These are phyloP conservation scores for Mycena amicta DNA, from an alignment of 768 basidiomycete genomes.

Conservation along the genomic window DNA sequence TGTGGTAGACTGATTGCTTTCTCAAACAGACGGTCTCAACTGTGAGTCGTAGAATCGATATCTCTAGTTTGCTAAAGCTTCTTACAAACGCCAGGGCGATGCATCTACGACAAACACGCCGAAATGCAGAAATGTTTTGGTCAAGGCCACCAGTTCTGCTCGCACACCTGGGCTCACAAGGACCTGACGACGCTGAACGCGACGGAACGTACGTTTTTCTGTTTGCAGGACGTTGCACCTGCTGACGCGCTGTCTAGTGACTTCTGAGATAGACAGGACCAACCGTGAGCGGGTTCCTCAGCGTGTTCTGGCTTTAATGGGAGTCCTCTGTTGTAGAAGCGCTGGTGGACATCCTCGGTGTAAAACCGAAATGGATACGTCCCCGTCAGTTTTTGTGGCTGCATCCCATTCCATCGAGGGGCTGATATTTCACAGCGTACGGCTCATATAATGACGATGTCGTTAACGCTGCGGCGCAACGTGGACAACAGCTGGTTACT, in stretches of 20 bases:
- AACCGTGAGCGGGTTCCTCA: background rate
- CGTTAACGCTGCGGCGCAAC: constrained; percentile 22
- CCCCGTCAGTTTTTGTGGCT: background rate
- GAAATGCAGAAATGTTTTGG: constrained; percentile 28
- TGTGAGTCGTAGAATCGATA: too few relatives aligned
- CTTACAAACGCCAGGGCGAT: constrained; percentile 31
- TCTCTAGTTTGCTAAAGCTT: too few relatives aligned
- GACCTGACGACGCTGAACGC: constrained; percentile 32
- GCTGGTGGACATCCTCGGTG: background rate
- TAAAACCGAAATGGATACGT: background rate
- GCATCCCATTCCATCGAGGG: constrained; percentile 11
- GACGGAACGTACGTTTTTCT: constrained; percentile 28
- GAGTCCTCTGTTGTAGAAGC: background rate
- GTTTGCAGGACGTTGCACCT: background rate
- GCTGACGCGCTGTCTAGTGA: background rate
- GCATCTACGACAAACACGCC: constrained; percentile 34
- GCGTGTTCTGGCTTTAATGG: background rate
- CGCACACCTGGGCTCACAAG: constrained; percentile 39
- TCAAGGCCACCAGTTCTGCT: constrained; percentile 32
- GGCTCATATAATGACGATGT: constrained; percentile 40
- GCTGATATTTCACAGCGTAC: constrained; percentile 39
- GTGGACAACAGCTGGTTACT: constrained; percentile 29
- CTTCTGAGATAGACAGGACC: background rate
- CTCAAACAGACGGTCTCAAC: too few relatives aligned
- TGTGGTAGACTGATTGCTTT: too few relatives aligned